Conservation (phyloP, 108 stramenopile species). For the Schizochytrium sp. region DNA sequence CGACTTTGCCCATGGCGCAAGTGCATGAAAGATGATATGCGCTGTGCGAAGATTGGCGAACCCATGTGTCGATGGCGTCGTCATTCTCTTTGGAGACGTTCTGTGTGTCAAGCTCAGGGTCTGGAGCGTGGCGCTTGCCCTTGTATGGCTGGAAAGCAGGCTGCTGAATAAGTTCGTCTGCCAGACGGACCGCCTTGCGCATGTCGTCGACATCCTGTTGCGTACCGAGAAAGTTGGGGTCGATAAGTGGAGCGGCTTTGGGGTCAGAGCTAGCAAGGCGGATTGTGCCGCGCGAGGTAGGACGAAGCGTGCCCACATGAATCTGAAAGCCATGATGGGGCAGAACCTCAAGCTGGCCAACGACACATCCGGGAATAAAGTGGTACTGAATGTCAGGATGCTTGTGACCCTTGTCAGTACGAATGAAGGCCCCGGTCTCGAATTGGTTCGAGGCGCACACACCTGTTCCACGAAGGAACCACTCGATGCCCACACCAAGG, state of each 20-base stretch:
- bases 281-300: slow-evolving; percentile 7
- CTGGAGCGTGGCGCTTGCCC: not conserved
- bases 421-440: slow-evolving; percentile 48
- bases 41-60: not conserved
- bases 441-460: slow-evolving; percentile 43
- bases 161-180: slow-evolving; percentile 15
- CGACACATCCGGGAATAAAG: slow-evolving; percentile 14
- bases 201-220: slow-evolving; percentile 18
- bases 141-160: slow-evolving; percentile 17
- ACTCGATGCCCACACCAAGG: slow-evolving; percentile 22
- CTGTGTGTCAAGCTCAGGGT: not conserved
- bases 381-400: slow-evolving; percentile 45
- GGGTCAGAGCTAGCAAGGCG: not conserved
- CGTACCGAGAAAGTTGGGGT: slow-evolving; percentile 22
- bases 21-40: slow-evolving; percentile 24
- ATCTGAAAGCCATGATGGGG: slow-evolving; percentile 19
- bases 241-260: not conserved
- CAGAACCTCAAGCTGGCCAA: not conserved
- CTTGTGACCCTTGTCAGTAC: slow-evolving; percentile 18
- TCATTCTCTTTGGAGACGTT: not conserved
- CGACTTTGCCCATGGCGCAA: slow-evolving; percentile 18
- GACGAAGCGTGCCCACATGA: slow-evolving; percentile 19
- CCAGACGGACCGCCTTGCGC: slow-evolving; percentile 2
- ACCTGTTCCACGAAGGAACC: slow-evolving; percentile 37
- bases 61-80: not conserved